Base-by-base conservation (phyloP, 108 stramenopile genomes). In the Discostella stelligeroides region DNA sequence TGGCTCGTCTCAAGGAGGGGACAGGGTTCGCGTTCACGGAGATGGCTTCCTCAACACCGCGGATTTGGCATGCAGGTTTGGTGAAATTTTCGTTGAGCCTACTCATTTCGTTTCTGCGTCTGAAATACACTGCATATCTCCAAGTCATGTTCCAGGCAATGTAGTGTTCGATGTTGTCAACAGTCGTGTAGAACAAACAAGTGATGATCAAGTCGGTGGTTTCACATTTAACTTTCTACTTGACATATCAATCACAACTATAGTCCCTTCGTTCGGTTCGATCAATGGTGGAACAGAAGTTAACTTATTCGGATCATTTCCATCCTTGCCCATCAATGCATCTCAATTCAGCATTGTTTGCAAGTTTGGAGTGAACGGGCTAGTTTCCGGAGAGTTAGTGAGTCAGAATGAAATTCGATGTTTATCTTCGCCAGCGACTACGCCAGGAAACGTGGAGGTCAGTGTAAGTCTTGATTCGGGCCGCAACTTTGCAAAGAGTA, bases 21-120 rank as follows among this genome's bases (percentile, higher is more conserved):
- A 66, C 20, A 66, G 69, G 77, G 45, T 79, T 38, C 57, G 49
- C 15, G 66, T 92, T 8, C 76, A 72, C 66, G 92, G 92, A n/a
- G 24, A 58, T n/a, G 83, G 71, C 43, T 92, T 92, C 48, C 66
- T 81, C 9, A 89, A 91, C 65, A 77, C 76, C 23, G 67, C 67
- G 0, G 66, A 60, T 17, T 41, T 89, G 38, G 56, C 83, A 12
- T 92, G 92, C 50, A 82, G 64, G 0, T 89, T 91, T 57, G 89
- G 85, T 27, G 55, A 41, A 34, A 21, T 29, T 39, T 14, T 58
- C 12, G 60, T 20, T 42, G 42, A 59, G 11, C 41, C 64, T 14
- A 74, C 51, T 34, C 46, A 30, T 0, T 76, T 63, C 28, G 29
- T 81, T 17, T 79, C 77, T 8, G 28, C 70, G 39, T 42, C 20